phyloP scores from a whole-genome alignment of 768 basidiomycete species.

The Phylloporus rhodoxanthus region DNA sequence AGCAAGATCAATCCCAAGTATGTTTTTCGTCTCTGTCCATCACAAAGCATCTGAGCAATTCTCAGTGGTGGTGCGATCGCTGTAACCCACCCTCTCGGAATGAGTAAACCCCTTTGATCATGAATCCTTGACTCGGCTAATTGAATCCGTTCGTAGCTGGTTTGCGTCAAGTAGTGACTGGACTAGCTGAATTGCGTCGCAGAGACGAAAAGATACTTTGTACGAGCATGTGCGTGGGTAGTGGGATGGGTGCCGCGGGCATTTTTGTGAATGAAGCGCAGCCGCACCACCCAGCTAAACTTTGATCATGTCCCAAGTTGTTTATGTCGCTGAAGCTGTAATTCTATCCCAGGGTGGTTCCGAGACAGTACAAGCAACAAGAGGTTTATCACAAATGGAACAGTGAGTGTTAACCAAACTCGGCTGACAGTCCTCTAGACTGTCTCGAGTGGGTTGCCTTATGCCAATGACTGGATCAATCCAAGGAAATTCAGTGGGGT shows the following conservation, averaged over 20 bases:
- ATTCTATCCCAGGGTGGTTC: no score
- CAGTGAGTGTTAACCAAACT: no score
- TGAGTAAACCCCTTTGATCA: conserved; percentile 49
- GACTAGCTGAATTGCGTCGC: conserved; percentile 74
- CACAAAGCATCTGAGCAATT: not conserved
- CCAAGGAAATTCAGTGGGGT: no score
- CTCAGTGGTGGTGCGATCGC: conserved; percentile 81
- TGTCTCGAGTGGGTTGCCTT: no score
- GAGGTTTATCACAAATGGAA: no score
- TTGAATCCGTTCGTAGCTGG: conserved; percentile 49
- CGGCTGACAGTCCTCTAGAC: no score
- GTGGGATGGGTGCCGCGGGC: conserved; percentile 84
- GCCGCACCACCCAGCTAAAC: conserved; percentile 18
- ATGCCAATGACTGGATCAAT: no score
- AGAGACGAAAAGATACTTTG: conserved; percentile 65
- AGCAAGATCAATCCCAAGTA: conserved; percentile 84
- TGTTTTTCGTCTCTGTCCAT: conserved; percentile 20
- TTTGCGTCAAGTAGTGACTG: conserved; percentile 80
- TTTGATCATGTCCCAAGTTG: conserved; percentile 7
- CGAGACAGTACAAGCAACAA: no score
- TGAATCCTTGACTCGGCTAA: conserved; percentile 8
- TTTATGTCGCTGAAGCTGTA: no score
- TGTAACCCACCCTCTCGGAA: conserved; percentile 74
- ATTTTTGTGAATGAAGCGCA: conserved; percentile 69
- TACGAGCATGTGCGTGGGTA: conserved; percentile 79